phyloP scores from a whole-genome alignment of 257 asterid genomes.

The Salvia rosmarinus region DNA sequence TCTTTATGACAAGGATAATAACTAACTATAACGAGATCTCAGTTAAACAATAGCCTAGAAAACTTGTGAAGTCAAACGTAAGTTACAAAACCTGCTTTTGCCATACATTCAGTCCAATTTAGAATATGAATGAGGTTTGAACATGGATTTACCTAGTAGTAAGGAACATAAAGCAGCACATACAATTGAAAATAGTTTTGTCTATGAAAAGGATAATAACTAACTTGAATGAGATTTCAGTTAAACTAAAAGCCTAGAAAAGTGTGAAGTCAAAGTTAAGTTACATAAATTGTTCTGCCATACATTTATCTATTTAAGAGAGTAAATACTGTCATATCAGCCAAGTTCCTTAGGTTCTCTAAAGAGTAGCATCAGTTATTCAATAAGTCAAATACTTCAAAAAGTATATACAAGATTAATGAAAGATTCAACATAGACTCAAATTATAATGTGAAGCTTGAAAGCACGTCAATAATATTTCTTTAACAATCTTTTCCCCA shows the following conservation, averaged over 20 bases:
- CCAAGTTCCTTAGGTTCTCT: constrained; percentile 4
- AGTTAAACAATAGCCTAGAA: background rate
- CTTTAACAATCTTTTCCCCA: background rate
- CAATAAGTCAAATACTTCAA: background rate
- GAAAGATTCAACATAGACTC: background rate
- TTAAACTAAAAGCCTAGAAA: background rate
- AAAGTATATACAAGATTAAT: background rate
- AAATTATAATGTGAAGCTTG: background rate
- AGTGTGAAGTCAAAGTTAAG: background rate
- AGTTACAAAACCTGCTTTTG: background rate
- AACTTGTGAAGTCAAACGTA: background rate
- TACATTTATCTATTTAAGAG: background rate
- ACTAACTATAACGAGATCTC: background rate
- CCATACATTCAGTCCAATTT: background rate
- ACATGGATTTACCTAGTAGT: background rate
- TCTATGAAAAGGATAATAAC: background rate
- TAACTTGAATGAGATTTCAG: background rate
- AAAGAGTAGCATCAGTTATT: background rate
- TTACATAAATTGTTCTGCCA: background rate
- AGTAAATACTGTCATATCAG: background rate
- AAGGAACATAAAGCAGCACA: background rate
- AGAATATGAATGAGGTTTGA: background rate
- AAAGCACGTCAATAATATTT: background rate
- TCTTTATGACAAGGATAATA: background rate
- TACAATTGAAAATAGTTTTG: background rate